These are phyloP conservation scores for Periconia digitata DNA, from an alignment of 2,329 filamentous ascomycete genomes.

Conservation along the genomic window DNA sequence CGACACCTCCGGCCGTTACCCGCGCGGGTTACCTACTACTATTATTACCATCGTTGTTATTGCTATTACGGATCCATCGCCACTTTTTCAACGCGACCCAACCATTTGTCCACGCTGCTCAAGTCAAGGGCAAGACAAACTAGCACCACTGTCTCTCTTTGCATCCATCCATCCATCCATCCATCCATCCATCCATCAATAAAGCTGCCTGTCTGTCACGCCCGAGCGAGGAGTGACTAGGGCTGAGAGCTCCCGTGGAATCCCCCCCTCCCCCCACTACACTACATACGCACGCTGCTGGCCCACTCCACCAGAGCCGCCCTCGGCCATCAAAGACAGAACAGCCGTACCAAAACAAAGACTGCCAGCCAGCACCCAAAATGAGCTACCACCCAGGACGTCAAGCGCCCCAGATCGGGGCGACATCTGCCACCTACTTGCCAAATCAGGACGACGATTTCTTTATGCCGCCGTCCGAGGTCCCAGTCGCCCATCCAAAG, in stretches of 20 bases:
- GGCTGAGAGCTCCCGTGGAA: constrained; percentile 1
- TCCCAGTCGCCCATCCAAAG: constrained; percentile 64
- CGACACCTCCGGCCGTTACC: too few relatives aligned
- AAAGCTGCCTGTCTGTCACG: not conserved
- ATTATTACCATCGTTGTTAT: too few relatives aligned
- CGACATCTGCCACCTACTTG: constrained; percentile 65
- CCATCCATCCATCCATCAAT: too few relatives aligned
- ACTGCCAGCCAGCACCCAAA: constrained; percentile 14
- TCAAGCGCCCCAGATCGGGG: constrained; percentile 40
- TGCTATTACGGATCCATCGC: too few relatives aligned
- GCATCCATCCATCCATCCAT: too few relatives aligned
- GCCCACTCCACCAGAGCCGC: not conserved
- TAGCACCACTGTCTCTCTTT: too few relatives aligned
- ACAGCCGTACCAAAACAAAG: too few relatives aligned
- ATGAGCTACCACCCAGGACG: constrained; percentile 41
- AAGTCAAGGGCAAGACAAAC: too few relatives aligned
- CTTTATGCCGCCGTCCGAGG: constrained; percentile 60
- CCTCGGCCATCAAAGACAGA: too few relatives aligned
- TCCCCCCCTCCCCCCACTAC: not conserved
- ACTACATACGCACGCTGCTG: not conserved
- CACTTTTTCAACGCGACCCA: too few relatives aligned
- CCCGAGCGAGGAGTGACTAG: not conserved
- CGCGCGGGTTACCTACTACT: too few relatives aligned
- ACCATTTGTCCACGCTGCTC: too few relatives aligned
- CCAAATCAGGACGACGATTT: constrained; percentile 70